These are phyloP conservation scores for Skeletonema costatum DNA, from an alignment of 108 stramenopile species.

Conservation along the genomic window DNA sequence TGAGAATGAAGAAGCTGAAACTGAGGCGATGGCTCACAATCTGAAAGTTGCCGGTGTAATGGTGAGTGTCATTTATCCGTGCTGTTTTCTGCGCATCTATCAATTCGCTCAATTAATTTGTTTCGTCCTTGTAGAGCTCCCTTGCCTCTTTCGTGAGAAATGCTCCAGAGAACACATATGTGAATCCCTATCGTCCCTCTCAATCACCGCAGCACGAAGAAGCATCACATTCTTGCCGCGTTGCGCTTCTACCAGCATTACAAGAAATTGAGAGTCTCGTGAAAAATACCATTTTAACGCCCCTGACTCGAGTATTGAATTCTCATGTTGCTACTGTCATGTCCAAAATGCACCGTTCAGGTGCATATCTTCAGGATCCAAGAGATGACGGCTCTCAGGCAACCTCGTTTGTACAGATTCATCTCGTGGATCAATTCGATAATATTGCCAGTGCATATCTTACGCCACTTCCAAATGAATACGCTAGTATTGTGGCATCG, in stretches of 20 bases:
- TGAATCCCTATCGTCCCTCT: constrained; percentile 85
- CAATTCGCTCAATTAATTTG: not conserved
- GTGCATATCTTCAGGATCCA: constrained; percentile 58
- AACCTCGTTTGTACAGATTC: constrained; percentile 73
- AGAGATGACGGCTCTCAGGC: constrained; percentile 28
- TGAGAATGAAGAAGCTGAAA: constrained; percentile 59
- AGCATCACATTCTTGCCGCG: constrained; percentile 70
- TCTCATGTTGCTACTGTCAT: constrained; percentile 55
- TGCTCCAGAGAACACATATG: constrained; percentile 80
- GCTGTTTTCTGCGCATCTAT: constrained; percentile 34
- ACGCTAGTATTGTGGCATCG: constrained; percentile 66
- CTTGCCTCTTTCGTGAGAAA: constrained; percentile 52
- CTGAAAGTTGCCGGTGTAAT: constrained; percentile 77
- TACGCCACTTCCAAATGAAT: constrained; percentile 67
- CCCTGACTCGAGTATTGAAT: constrained; percentile 76
- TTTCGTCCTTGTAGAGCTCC: constrained; percentile 13
- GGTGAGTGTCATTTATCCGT: constrained; percentile 17
- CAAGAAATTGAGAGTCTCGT: constrained; percentile 80
- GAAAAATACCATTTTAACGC: constrained; percentile 55
- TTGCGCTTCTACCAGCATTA: constrained; percentile 68
- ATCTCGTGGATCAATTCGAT: constrained; percentile 66
- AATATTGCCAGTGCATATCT: constrained; percentile 58
- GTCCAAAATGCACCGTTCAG: constrained; percentile 75
- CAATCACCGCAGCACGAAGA: constrained; percentile 80
- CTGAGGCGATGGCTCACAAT: constrained; percentile 76